Percentiles rank a stretch among this genome's conserved stretches.
phyloP scores from a whole-genome alignment of 805 yeast genomes.

The Huiozyma naganishii region DNA sequence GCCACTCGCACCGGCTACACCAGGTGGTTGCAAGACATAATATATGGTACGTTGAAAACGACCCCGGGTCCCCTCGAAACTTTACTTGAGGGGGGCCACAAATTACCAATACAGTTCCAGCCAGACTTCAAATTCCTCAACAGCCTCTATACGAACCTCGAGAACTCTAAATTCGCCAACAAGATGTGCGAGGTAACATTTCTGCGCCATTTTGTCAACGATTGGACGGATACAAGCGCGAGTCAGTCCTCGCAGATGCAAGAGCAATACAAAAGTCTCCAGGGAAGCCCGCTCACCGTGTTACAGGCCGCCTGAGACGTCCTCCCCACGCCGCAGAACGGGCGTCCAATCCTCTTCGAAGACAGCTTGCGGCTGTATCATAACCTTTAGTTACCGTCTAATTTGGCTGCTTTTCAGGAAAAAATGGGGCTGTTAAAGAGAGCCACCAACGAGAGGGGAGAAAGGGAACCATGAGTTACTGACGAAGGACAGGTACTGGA shows the following conservation, averaged over 20 bases:
- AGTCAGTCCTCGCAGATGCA: neutral
- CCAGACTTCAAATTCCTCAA: neutral
- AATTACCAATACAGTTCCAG: neutral
- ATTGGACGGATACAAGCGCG: conserved; percentile 15
- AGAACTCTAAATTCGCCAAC: conserved; percentile 4
- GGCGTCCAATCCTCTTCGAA: too few species aligned
- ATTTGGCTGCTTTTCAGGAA: too few species aligned
- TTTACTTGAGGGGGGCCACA: neutral
- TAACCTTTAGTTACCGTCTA: too few species aligned
- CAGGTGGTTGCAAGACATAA: neutral
- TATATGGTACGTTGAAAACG: too few species aligned
- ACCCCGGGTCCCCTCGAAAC: too few species aligned
- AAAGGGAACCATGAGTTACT: neutral
- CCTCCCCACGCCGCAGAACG: too few species aligned
- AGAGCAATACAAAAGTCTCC: neutral
- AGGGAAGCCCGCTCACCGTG: neutral
- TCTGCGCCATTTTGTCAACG: conserved; percentile 14
- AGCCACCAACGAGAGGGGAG: neutral
- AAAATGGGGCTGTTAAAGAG: too few species aligned
- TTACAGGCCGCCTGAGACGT: neutral
- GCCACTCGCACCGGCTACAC: neutral
- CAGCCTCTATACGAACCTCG: conserved; percentile 4
- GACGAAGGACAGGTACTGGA: neutral
- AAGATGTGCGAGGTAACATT: conserved; percentile 13
- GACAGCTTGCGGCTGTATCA: too few species aligned